Conservation (phyloP, 1,139 yeast species). For the Williopsis jadinii region DNA sequence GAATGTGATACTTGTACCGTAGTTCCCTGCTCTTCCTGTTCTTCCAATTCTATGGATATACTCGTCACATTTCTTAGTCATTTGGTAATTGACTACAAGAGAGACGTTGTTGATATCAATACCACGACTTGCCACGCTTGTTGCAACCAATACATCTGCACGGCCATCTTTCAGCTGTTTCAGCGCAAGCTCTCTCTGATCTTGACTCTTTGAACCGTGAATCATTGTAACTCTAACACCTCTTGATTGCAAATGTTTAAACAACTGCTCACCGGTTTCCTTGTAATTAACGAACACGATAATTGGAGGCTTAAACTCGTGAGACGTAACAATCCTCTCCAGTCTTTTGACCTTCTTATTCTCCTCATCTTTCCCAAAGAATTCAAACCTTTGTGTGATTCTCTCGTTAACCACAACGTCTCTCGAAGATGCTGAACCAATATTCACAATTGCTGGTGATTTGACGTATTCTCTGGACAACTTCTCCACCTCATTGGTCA, state of each 20-base stretch:
- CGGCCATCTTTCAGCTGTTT: slow-evolving; percentile 53
- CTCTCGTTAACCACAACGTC: slow-evolving; percentile 35
- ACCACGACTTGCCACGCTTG: slow-evolving; percentile 97
- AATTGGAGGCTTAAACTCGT: slow-evolving; percentile 43
- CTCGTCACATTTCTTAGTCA: slow-evolving; percentile 71
- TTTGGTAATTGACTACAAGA: slow-evolving; percentile 78
- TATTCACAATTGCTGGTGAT: slow-evolving; percentile 55
- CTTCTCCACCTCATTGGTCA: slow-evolving; percentile 67
- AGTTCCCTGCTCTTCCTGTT: slow-evolving; percentile 90
- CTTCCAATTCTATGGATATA: slow-evolving; percentile 93
- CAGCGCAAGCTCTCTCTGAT: slow-evolving; percentile 77
- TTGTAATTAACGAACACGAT: slow-evolving; percentile 80
- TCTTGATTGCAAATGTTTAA: slow-evolving; percentile 38
- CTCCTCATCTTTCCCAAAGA: slow-evolving; percentile 27
- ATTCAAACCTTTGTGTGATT: slow-evolving; percentile 64
- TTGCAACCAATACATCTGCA: slow-evolving; percentile 70
- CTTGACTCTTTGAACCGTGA: slow-evolving; percentile 87
- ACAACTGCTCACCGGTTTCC: slow-evolving; percentile 61
- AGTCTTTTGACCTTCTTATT: slow-evolving; percentile 29
- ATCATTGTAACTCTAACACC: slow-evolving; percentile 53
- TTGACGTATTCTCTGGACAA: slow-evolving; percentile 55
- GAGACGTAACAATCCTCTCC: slow-evolving; percentile 25
- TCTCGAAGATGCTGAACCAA: slow-evolving; percentile 47
- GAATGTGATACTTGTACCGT: slow-evolving; percentile 71
- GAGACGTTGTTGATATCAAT: slow-evolving; percentile 84